Base-by-base conservation (phyloP, 2,329 filamentous ascomycete species). In the Chaetoscypha palmicola region DNA sequence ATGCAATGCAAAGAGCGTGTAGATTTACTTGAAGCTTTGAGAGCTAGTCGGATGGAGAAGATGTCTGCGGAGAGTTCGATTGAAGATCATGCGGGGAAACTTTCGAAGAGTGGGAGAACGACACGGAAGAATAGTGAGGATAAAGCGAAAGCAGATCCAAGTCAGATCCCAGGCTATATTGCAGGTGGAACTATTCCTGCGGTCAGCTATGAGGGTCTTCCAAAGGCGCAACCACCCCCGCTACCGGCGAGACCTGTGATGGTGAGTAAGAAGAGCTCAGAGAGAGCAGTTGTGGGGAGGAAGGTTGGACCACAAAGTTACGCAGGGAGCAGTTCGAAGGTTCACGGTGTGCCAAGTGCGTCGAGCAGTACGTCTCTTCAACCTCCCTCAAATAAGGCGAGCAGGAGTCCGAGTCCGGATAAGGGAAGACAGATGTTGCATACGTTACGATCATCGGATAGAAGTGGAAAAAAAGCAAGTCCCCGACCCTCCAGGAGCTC, bases 1-100 rank as follows among this genome's bases (percentile, higher is more conserved):
- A 63, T 90, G 50, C 91, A 96, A 66, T 96, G 90, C 65, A 91
- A 92, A 64, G 91, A 97, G 66, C 78, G 90, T 38, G 87, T 96
- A 39, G 88, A 95, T 61, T 71, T 97, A 24, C 73, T 97, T 5
- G 84, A 92, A 60, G 84, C 90, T 5, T 68, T 97, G 45, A 78
- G 81, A 48, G 71, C 84, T 51, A 81, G 78, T n/a, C 69, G 77
- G 45, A 63, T 71, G 47, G 73, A 70, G 14, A 62, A 66, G 31
- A 46, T 45, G 54, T 8, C 52, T 44, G 14, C 50, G 50, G 52
- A 50, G 49, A 56, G 31, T 35, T 45, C 33, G 39, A 44, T n/a
- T 1, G 52, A 50, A n/a, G 51, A 51, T 9, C 49, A 49, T 11
- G 47, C 31, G 23, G 49, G 50, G 19, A 61, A 56, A 38, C 51